Conservation (phyloP, 257 asterid species). For the Orobanche coerulescens region DNA sequence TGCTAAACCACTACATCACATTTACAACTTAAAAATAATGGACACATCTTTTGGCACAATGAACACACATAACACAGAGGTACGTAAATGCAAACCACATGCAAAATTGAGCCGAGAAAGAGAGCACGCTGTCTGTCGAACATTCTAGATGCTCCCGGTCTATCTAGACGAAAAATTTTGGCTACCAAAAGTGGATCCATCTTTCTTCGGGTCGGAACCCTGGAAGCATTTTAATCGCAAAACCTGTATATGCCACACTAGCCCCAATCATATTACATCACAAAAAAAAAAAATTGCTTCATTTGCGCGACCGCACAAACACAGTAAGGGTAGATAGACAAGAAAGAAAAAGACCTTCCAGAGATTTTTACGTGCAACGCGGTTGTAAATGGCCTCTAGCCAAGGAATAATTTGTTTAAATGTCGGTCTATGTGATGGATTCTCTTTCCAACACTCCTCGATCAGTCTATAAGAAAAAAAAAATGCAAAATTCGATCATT, state of each 20-base stretch:
- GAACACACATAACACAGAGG: background rate
- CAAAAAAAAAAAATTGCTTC: too few species aligned
- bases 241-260: conserved; percentile 37
- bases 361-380: conserved; percentile 55
- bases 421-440: conserved; percentile 69
- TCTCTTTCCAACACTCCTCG: conserved; percentile 77
- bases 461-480: conserved; percentile 51
- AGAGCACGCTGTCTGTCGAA: too few species aligned
- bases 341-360: conserved; percentile 57
- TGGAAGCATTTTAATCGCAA: conserved; percentile 63
- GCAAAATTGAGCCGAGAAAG: too few species aligned
- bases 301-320: too few species aligned
- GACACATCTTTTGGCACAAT: background rate
- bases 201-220: conserved; percentile 49
- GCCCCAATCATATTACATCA: background rate
- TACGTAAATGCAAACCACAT: too few species aligned
- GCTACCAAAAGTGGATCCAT: conserved; percentile 34
- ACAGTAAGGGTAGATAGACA: background rate
- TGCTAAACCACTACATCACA: too few species aligned
- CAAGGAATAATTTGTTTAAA: conserved; percentile 80
- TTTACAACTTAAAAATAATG: background rate
- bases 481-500: background rate
- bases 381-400: conserved; percentile 53
- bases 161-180: conserved; percentile 36
- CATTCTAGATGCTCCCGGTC: conserved; percentile 27